Percentiles rank a stretch among this genome's conserved stretches.
Evolutionary conservation across 1,284 basidiomycete genomes (phyloP).

Genomic region (Peniophora sp.): DNA sequence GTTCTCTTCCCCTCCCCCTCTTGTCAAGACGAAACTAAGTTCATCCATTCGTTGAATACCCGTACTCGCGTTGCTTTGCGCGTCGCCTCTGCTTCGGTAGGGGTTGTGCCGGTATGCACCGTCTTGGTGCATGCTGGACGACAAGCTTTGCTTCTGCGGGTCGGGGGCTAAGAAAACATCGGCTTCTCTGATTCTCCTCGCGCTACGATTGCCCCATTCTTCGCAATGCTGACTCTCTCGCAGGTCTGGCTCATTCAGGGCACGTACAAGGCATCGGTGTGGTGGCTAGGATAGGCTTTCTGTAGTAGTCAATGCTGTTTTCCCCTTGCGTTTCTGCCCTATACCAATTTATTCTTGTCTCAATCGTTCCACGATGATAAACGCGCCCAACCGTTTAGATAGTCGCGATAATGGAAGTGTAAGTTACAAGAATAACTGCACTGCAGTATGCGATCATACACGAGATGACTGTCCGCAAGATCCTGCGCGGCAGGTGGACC

Average conservation of each 20-base stretch:
- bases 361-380: too few relatives aligned
- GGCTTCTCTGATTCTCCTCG: constrained; percentile 16
- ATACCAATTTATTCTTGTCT: too few relatives aligned
- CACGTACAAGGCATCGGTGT: too few relatives aligned
- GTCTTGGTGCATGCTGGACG: constrained; percentile 10
- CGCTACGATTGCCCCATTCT: background rate
- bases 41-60: constrained; percentile 68
- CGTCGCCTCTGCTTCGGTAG: constrained; percentile 8
- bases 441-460: too few relatives aligned
- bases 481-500: too few relatives aligned
- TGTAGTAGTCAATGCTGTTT: too few relatives aligned
- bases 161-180: constrained; percentile 13
- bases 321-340: too few relatives aligned
- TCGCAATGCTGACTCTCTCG: background rate
- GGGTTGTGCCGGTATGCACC: constrained; percentile 4
- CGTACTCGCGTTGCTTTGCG: constrained; percentile 4
- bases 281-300: too few relatives aligned
- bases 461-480: too few relatives aligned
- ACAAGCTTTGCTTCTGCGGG: constrained; percentile 2
- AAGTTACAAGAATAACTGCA: too few relatives aligned
- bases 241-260: background rate
- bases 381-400: too few relatives aligned
- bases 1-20: background rate
- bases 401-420: too few relatives aligned
- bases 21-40: constrained; percentile 52